These are phyloP conservation scores for Oenanthe javanica DNA, from an alignment of 140 eudicot genomes.

Conservation along the genomic window DNA sequence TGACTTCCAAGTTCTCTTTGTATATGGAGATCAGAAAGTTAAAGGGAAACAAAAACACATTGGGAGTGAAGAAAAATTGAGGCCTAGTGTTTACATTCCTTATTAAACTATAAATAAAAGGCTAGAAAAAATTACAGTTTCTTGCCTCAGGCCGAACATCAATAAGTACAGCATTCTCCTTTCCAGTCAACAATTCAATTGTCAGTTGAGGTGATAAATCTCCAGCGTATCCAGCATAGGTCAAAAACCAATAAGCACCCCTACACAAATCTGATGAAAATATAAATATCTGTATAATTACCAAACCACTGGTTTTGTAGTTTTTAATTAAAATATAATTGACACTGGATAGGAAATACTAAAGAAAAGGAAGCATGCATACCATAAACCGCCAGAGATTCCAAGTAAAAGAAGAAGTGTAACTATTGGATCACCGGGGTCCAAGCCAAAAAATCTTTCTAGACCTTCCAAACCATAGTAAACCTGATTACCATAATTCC, in stretches of 20 bases:
- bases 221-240: constrained; percentile 92
- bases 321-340: background rate
- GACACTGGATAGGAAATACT: background rate
- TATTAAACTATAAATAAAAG: constrained; percentile 19
- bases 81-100: background rate
- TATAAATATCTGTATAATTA: constrained; percentile 25
- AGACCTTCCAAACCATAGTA: constrained; percentile 47
- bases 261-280: constrained; percentile 55
- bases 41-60: background rate
- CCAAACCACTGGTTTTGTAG: background rate
- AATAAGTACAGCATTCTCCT: constrained; percentile 56
- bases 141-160: constrained; percentile 99
- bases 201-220: constrained; percentile 66
- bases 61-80: background rate
- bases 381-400: constrained; percentile 70
- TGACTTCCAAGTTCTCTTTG: background rate
- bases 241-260: constrained; percentile 68
- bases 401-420: constrained; percentile 62
- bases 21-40: background rate
- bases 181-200: constrained; percentile 60
- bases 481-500: constrained; percentile 36
- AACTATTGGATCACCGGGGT: constrained; percentile 76
- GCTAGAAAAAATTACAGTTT: constrained; percentile 50
- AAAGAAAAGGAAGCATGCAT: constrained; percentile 21
- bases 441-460: constrained; percentile 63